Evolutionary conservation across 2,329 filamentous ascomycete genomes (phyloP).

Genomic region (Didymella pomorum): DNA sequence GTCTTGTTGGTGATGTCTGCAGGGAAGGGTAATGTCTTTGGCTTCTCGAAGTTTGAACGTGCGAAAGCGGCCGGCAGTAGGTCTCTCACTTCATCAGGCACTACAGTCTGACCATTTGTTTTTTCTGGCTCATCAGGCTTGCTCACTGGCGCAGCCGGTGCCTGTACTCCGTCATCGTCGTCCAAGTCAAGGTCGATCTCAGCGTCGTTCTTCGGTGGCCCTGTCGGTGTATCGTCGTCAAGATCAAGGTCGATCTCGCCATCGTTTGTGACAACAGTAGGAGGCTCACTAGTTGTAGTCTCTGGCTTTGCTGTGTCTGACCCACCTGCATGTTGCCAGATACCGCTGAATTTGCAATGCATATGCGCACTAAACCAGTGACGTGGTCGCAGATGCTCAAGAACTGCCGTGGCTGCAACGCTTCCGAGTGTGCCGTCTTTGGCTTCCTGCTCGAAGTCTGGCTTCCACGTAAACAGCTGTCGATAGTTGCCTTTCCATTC

Average conservation of each 20-base stretch:
- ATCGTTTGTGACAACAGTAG: conserved; percentile 59
- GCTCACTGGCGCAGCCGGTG: conserved; percentile 15
- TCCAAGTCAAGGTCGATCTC: conserved; percentile 55
- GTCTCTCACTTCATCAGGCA: conserved; percentile 72
- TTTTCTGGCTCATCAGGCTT: conserved; percentile 21
- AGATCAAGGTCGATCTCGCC: conserved; percentile 66
- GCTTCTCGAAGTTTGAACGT: conserved; percentile 28
- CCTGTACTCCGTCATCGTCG: conserved; percentile 31
- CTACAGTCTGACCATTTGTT: conserved; percentile 36
- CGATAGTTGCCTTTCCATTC: conserved; percentile 78
- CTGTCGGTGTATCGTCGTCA: conserved; percentile 56
- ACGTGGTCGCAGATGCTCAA: conserved; percentile 80
- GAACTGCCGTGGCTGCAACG: conserved; percentile 77
- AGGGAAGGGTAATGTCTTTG: conserved; percentile 65
- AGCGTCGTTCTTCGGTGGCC: conserved; percentile 40
- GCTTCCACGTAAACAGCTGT: conserved; percentile 76
- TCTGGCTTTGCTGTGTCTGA: conserved; percentile 38
- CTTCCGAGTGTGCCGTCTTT: conserved; percentile 78
- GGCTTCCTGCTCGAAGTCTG: conserved; percentile 78
- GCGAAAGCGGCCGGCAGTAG: conserved; percentile 81
- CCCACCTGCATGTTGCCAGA: conserved; percentile 55
- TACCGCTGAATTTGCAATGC: conserved; percentile 84
- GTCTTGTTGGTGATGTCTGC: conserved; percentile 76
- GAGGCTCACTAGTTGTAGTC: not conserved
- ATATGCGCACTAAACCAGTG: conserved; percentile 93